Evolutionary conservation across 495 filamentous ascomycete species (phyloP).

Genomic region (Neurospora sp.): DNA sequence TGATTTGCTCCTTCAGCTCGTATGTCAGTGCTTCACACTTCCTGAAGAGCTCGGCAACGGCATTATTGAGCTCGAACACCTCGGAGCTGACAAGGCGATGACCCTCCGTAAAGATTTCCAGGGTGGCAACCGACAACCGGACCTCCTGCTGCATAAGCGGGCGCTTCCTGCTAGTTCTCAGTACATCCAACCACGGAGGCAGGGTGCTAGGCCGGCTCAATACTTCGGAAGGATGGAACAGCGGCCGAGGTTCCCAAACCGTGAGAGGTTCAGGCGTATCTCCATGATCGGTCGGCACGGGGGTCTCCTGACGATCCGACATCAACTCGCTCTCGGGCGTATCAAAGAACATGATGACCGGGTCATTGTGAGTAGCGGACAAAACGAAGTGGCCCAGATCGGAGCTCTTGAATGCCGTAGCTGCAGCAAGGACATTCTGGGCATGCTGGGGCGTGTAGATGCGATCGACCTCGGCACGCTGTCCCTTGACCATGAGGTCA

Average conservation of each 20-base stretch:
- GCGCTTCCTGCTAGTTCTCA: slow-evolving; percentile 50
- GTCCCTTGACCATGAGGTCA: slow-evolving; percentile 54
- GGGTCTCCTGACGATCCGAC: slow-evolving; percentile 20
- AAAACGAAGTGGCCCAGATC: slow-evolving; percentile 74
- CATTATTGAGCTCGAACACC: slow-evolving; percentile 59
- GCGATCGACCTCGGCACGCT: slow-evolving; percentile 49
- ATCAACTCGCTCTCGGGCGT: slow-evolving; percentile 40
- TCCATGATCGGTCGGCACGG: slow-evolving; percentile 6
- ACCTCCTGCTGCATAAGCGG: slow-evolving; percentile 58
- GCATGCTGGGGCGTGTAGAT: slow-evolving; percentile 40
- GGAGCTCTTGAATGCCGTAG: slow-evolving; percentile 58
- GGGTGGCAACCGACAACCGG: slow-evolving; percentile 61
- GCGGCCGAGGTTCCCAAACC: slow-evolving; percentile 46
- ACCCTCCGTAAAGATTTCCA: slow-evolving; percentile 64
- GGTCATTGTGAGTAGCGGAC: slow-evolving; percentile 52
- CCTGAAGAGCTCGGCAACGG: slow-evolving; percentile 74
- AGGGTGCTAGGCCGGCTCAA: slow-evolving; percentile 52
- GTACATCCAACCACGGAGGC: slow-evolving; percentile 49
- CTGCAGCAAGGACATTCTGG: slow-evolving; percentile 42
- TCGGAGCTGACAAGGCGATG: slow-evolving; percentile 67
- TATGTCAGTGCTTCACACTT: slow-evolving; percentile 61
- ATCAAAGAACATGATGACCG: slow-evolving; percentile 59
- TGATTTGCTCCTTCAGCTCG: slow-evolving; percentile 64
- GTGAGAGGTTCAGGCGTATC: slow-evolving; percentile 26
- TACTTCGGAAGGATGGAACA: slow-evolving; percentile 58